Base-by-base conservation (phyloP, 2,329 filamentous ascomycete species). In the Trichoderma breve region DNA sequence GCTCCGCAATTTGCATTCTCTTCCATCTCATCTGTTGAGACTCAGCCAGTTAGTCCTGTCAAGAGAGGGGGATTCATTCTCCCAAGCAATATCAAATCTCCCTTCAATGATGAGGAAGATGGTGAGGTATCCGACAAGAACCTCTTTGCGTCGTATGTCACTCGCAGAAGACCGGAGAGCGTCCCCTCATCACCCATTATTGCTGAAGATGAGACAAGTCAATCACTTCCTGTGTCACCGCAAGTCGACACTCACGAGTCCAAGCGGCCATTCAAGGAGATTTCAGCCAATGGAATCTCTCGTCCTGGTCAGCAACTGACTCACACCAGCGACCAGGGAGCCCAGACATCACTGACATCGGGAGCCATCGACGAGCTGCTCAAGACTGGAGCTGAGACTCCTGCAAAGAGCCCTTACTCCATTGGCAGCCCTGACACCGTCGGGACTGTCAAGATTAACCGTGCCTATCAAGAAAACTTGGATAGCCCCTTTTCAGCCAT, bases 301-400 rank as follows among this genome's bases (percentile, higher is more conserved):
- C 83, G 82, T 24, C 76, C 82, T 28, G 63, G 75, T 7, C 84
- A 84, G 76, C 76, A 74, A 26, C 66, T 70, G 28, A 73, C 83
- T 53, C 80, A 83, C 70, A 91, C 86, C 73, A 83, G 86, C 24
- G 93, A 97, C 76, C 91, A 92, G 75, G 89, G 91, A 68, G 92
- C 92, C 15, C 95, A 98, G 82, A 98, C 95, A 28, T 86, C 91
- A 51, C 85, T 98, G 34, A 97, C 94, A n/a, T 89, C 93, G 0
- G 89, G 92, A 64, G 90, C 92, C 71, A 93, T 97, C 74, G 94
- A 97, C 75, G 87, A 89, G 70, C 86, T 97, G 77, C 82, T 97
- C 71, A 87, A 87, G 75, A 85, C 86, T 24, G 74, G 75, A 53
- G 70, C 64, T 24, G 58, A 66, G 15, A 53, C 58, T 53, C 79